Conservation (phyloP, 2,329 filamentous ascomycete species). For the Apiospora arundinis region DNA sequence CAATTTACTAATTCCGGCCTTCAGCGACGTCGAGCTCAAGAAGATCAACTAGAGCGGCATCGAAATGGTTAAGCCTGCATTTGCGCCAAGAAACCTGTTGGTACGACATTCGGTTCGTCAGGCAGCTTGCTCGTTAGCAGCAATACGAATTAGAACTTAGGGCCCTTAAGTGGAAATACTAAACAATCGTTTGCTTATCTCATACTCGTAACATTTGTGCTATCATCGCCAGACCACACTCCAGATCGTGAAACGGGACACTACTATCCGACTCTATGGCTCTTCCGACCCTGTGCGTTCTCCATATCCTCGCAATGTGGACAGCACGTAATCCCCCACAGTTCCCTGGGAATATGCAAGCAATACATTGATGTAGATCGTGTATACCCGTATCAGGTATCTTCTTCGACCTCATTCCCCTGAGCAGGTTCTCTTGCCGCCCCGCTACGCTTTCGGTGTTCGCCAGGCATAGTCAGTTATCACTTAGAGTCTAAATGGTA, state of each 20-base stretch:
- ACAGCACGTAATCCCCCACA: neutral
- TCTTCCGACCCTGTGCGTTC: neutral
- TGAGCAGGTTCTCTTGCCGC: neutral
- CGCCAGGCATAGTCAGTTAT: too few species aligned
- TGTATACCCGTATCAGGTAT: neutral
- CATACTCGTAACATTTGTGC: neutral
- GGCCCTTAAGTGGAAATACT: neutral
- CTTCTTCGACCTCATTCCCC: neutral
- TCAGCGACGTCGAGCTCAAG: conserved; percentile 21
- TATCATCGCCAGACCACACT: neutral
- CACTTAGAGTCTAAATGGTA: neutral
- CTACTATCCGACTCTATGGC: neutral
- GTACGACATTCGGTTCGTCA: neutral
- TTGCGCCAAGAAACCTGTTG: neutral
- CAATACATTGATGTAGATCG: neutral
- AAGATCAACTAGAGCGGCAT: conserved; percentile 5
- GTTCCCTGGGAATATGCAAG: neutral
- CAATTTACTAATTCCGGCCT: neutral
- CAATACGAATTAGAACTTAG: neutral
- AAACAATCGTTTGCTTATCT: conserved; percentile 7
- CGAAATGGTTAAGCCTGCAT: neutral
- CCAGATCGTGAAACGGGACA: conserved; percentile 5
- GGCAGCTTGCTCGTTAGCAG: neutral
- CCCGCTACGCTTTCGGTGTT: neutral
- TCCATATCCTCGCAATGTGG: neutral